Base-by-base conservation (phyloP, 2,329 filamentous ascomycete genomes). In the Acephala macrosclerotiorum region DNA sequence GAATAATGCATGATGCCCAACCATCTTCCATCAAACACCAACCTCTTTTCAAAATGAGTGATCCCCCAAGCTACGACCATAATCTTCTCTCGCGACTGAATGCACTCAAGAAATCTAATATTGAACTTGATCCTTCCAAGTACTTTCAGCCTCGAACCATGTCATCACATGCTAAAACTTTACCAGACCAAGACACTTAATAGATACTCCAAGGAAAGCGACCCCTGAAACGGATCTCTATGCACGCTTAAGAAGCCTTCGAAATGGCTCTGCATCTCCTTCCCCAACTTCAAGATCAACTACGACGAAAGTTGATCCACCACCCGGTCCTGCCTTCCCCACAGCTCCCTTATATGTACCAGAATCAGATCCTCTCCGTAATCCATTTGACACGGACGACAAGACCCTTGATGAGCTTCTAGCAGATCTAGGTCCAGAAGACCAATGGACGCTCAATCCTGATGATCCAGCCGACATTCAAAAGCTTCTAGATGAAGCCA, bases 81-180 rank as follows among this genome's bases (percentile, higher is more conserved):
- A 59, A 70, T 57, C 73, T 77, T 14, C 68, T 77, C 3, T 65
- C 70, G 26, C 73, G 75, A 12, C 68, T 77, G 14, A 76, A 77
- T 61, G 74, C 74, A 11, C 70, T 77, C 12, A 75, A 74, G 65
- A 75, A 73, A 65, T 74, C 75, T n/a, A 72, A 51, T 51, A 68
- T 76, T 22, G 64, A 67, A 45, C 64, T 75, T 25, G 67, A 73
- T 26, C 45, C 70, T 18, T 63, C 70, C 62, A 74, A 71, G 74
- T 75, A 69, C 66, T 25, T 11, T 22, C 47, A 58, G 45, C 33
- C 20, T 51, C 25, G 36, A 33, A 14, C 20, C 7, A 26, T 33
- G 58, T 40, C 51, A 64, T 68, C 68, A 70, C 66, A 65, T 66
- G 60, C 70, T 74, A 53, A 74, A 29, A 36, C 18, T 36, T 36